phyloP scores from a whole-genome alignment of 2,329 filamentous ascomycete genomes.

The Zymoseptoria crescenta region DNA sequence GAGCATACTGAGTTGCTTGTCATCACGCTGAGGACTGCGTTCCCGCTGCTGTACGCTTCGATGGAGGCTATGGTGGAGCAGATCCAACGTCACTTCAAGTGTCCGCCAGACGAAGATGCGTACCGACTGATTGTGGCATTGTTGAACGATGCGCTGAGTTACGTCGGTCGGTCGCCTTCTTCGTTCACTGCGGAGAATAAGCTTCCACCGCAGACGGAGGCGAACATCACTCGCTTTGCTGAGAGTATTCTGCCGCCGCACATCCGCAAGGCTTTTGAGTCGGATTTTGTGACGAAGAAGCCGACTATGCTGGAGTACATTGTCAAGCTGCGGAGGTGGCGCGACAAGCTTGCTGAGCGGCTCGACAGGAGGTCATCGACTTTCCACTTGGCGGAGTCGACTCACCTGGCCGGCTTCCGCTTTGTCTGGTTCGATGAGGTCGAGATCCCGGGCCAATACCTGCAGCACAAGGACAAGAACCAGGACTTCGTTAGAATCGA shows the following conservation, averaged over 20 bases:
- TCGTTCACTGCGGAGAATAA: conserved; percentile 89
- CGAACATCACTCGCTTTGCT: conserved; percentile 92
- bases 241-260: conserved; percentile 92
- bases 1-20: conserved; percentile 95
- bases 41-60: conserved; percentile 86
- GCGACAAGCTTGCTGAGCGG: conserved; percentile 96
- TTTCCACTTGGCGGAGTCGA: conserved; percentile 74
- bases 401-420: conserved; percentile 87
- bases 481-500: conserved; percentile 97
- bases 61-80: conserved; percentile 99
- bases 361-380: conserved; percentile 72
- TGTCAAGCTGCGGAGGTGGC: conserved; percentile 88
- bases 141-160: conserved; percentile 88
- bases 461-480: conserved; percentile 97
- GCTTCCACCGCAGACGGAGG: conserved; percentile 80
- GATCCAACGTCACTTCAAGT: conserved; percentile 98
- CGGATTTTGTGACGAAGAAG: conserved; percentile 91
- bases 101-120: conserved; percentile 93
- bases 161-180: conserved; percentile 77
- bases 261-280: conserved; percentile 92
- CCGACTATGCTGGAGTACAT: conserved; percentile 99
- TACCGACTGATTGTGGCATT: conserved; percentile 96
- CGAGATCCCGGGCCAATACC: conserved; percentile 92
- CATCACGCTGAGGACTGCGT: conserved; percentile 90
- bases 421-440: conserved; percentile 99